A percentile compares a stretch with the other conserved stretches of the same genome.
phyloP scores from a whole-genome alignment of 768 basidiomycete genomes.

The Candolleomyces eurysporus region DNA sequence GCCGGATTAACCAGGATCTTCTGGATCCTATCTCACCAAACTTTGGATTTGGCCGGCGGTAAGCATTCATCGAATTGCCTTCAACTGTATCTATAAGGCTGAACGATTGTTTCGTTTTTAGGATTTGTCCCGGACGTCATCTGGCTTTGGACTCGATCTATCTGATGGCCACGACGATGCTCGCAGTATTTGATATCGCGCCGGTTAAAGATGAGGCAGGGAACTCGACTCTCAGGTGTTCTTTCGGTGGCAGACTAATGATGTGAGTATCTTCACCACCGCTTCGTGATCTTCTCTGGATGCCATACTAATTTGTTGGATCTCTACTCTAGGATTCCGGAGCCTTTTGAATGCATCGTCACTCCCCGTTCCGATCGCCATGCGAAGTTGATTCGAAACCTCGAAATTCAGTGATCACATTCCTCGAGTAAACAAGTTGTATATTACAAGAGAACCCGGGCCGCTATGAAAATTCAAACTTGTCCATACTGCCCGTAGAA shows the following conservation, averaged over 20 bases:
- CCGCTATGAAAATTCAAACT: no score
- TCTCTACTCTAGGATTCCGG: background rate
- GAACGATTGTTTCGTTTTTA: background rate
- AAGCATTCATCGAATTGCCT: background rate
- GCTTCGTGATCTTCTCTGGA: background rate
- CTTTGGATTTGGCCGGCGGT: conserved; percentile 30
- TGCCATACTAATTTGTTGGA: background rate
- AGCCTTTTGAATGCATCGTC: background rate
- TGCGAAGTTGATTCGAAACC: background rate
- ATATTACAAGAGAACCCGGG: no score
- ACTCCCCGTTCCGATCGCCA: background rate
- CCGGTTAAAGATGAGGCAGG: conserved; percentile 20
- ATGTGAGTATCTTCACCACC: background rate
- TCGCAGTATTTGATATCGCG: conserved; percentile 22
- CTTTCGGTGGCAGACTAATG: background rate
- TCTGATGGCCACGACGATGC: conserved; percentile 14
- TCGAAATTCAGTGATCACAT: background rate
- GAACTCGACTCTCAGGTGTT: conserved; percentile 4
- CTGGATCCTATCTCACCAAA: conserved; percentile 23
- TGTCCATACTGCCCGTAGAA: no score
- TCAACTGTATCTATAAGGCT: no score
- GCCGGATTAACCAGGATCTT: conserved; percentile 17
- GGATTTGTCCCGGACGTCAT: conserved; percentile 27
- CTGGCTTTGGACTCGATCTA: conserved; percentile 23
- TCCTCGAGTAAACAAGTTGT: no score